A percentile compares a stretch with the other conserved stretches of the same genome.
phyloP scores from a whole-genome alignment of 2,329 filamentous ascomycete species.

The Dactylellina leptospora region DNA sequence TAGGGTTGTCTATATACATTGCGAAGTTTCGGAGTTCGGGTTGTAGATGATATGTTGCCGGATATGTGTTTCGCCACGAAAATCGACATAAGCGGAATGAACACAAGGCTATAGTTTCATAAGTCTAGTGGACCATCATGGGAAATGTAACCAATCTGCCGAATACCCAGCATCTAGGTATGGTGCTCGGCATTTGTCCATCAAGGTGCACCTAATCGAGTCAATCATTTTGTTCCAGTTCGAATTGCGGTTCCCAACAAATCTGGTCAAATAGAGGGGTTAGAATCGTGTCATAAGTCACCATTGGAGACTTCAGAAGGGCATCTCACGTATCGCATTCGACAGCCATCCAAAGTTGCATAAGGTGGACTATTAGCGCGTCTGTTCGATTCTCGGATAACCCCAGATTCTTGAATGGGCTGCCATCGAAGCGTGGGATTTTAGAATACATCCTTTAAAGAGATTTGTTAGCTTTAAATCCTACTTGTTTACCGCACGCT shows the following conservation, averaged over 20 bases:
- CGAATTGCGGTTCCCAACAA: constrained; percentile 47
- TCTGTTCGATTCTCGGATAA: constrained; percentile 32
- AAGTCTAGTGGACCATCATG: too few relatives aligned
- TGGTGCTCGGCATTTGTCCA: constrained; percentile 39
- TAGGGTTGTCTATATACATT: too few relatives aligned
- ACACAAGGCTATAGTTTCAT: too few relatives aligned
- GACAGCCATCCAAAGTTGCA: constrained; percentile 48
- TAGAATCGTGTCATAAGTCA: not conserved
- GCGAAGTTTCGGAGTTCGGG: too few relatives aligned
- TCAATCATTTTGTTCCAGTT: constrained; percentile 51
- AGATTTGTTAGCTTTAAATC: too few relatives aligned
- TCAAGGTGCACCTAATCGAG: constrained; percentile 41
- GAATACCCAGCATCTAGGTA: constrained; percentile 38
- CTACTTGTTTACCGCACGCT: too few relatives aligned
- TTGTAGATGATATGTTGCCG: too few relatives aligned
- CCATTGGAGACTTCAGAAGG: not conserved
- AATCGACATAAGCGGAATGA: too few relatives aligned
- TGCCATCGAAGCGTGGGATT: constrained; percentile 39
- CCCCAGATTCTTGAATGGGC: constrained; percentile 25
- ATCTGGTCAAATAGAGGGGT: constrained; percentile 16
- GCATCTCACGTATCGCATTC: constrained; percentile 42
- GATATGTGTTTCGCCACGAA: too few relatives aligned
- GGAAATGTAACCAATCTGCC: constrained; percentile 43
- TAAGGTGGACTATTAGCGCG: constrained; percentile 35
- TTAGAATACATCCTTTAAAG: constrained; percentile 26